phyloP scores from a whole-genome alignment of 768 basidiomycete genomes.

The Russula virescens region DNA sequence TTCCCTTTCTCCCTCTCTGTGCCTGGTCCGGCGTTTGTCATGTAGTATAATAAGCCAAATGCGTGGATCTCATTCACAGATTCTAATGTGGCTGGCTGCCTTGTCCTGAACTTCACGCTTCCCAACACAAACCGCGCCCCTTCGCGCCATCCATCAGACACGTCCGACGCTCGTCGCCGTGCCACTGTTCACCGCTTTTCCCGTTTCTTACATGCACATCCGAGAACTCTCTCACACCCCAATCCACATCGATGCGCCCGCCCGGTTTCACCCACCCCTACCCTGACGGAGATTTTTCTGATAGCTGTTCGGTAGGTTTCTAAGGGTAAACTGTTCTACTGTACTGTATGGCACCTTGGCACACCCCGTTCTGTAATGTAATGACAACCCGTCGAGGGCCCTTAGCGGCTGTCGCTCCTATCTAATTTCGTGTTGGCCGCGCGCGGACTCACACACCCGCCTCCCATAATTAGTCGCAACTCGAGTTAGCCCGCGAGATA shows the following conservation, averaged over 20 bases:
- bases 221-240: slow-evolving; percentile 1
- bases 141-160: slow-evolving; percentile 22
- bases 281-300: slow-evolving; percentile 13
- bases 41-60: slow-evolving; percentile 19
- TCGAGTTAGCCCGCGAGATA: slow-evolving; percentile 13
- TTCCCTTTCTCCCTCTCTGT: slow-evolving; percentile 6
- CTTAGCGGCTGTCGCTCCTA: slow-evolving; percentile 15
- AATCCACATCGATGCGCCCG: slow-evolving; percentile 11
- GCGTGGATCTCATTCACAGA: slow-evolving; percentile 23
- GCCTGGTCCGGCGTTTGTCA: slow-evolving; percentile 22
- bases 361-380: too few relatives aligned
- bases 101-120: slow-evolving; percentile 13
- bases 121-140: slow-evolving; percentile 13
- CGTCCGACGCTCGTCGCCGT: slow-evolving; percentile 21
- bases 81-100: slow-evolving; percentile 16
- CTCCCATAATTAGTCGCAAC: slow-evolving; percentile 17
- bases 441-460: slow-evolving; percentile 17
- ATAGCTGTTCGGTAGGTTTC: slow-evolving; percentile 1
- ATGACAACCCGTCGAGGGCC: not conserved
- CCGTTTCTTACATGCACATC: slow-evolving; percentile 12
- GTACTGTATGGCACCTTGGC: not conserved
- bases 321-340: not conserved
- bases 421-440: slow-evolving; percentile 19
- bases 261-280: slow-evolving; percentile 2
- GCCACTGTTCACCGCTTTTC: slow-evolving; percentile 19